phyloP scores from a whole-genome alignment of 768 basidiomycete genomes.

The Trametes cubensis region DNA sequence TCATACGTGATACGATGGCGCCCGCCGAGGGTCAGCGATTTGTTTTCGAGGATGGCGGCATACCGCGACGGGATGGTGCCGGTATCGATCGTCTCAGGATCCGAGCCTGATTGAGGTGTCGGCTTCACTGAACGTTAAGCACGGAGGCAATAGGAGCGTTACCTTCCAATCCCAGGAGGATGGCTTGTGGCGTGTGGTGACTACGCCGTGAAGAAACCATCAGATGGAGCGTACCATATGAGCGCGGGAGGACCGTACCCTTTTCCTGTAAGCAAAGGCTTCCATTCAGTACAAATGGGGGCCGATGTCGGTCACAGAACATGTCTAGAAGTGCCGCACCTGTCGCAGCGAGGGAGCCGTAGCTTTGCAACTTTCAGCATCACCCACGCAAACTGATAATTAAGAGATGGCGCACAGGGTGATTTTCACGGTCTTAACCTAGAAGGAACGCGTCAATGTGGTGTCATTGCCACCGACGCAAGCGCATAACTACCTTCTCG shows the following conservation, averaged over 20 bases:
- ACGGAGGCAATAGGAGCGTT: background rate
- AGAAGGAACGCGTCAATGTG: slow-evolving; percentile 4
- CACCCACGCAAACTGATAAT: background rate
- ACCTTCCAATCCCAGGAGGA: slow-evolving; percentile 80
- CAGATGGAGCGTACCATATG: slow-evolving; percentile 7
- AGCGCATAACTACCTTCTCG: slow-evolving; percentile 53
- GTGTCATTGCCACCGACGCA: background rate
- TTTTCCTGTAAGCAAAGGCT: slow-evolving; percentile 54
- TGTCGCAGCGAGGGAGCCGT: slow-evolving; percentile 93
- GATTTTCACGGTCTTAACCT: slow-evolving; percentile 84
- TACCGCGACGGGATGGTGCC: slow-evolving; percentile 82
- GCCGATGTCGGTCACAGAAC: slow-evolving; percentile 1
- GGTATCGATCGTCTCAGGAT: slow-evolving; percentile 92
- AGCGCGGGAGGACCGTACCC: slow-evolving; percentile 51
- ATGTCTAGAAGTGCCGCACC: slow-evolving; percentile 44
- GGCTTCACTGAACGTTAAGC: background rate
- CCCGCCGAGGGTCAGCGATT: slow-evolving; percentile 71
- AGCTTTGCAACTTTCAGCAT: slow-evolving; percentile 45
- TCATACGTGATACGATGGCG: slow-evolving; percentile 80
- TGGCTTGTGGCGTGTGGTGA: slow-evolving; percentile 86
- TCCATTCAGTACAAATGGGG: background rate
- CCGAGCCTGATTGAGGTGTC: slow-evolving; percentile 53
- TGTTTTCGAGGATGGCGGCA: slow-evolving; percentile 62
- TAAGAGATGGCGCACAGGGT: slow-evolving; percentile 57
- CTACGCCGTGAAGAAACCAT: slow-evolving; percentile 39